A percentile compares a stretch with the other conserved stretches of the same genome.
Conservation (phyloP, 768 basidiomycete genomes). For the Amanita rimosa region DNA sequence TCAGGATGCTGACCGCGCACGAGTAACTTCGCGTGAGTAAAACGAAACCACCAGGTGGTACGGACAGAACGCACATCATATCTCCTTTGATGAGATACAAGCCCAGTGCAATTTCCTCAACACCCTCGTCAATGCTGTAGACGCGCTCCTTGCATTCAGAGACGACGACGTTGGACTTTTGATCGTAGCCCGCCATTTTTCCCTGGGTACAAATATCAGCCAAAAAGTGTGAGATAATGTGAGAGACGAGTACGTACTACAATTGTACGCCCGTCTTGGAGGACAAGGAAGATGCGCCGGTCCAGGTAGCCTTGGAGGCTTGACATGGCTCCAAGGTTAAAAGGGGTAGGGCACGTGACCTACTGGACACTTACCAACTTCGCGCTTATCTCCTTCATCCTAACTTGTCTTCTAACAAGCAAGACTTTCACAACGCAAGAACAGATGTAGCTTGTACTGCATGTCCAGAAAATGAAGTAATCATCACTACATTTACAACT, state of each 20-base stretch:
- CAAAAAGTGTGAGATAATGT: neutral
- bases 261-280: conserved; percentile 94
- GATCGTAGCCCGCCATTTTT: conserved; percentile 84
- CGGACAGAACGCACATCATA: conserved; percentile 70
- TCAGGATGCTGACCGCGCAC: conserved; percentile 39
- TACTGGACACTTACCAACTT: no score
- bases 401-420: no score
- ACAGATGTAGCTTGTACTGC: no score
- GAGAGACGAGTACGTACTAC: conserved; percentile 43
- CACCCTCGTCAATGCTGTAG: conserved; percentile 82
- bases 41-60: neutral
- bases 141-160: conserved; percentile 91
- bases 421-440: no score
- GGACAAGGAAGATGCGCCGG: conserved; percentile 85
- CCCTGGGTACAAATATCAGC: conserved; percentile 40
- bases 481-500: no score
- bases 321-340: conserved; percentile 44
- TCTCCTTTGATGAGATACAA: conserved; percentile 98
- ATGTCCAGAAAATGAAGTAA: no score
- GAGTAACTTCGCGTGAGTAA: conserved; percentile 4
- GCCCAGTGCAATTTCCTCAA: conserved; percentile 90
- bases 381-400: no score
- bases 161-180: conserved; percentile 92
- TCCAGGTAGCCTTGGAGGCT: conserved; percentile 90
- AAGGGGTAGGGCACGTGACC: neutral